Base-by-base conservation (phyloP, 2,329 filamentous ascomycete species). In the Diaporthe sp. region DNA sequence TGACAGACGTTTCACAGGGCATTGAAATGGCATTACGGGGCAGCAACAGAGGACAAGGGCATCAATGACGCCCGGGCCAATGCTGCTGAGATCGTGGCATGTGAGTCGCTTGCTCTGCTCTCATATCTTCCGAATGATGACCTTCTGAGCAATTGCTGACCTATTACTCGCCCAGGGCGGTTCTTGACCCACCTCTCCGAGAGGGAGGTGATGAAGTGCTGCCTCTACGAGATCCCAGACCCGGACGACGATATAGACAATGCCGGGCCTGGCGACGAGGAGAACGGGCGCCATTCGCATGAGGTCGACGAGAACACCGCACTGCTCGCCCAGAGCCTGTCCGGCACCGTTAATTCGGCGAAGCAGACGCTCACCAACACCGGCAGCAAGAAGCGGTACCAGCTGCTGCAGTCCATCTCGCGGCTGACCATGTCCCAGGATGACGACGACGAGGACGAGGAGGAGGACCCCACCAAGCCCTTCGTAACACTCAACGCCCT, bases 401-500 rank as follows among this genome's bases (percentile, higher is more conserved):
- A 87, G 78, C 82, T 91, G 19, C 80, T 91, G 35, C 85, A 86
- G 73, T 90, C 90, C 22, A 85, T 92, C 54, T 89, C 89, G 2
- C 86, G 87, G 47, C 84, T 92, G 70, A 90, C 88, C 38, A 86
- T 86, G 82, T 82, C 85, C 15, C 81, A 82, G 55, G 84, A 85
- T 64, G 69, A 72, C 9, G 83, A 84, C 28, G 76, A 81, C 8
- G 80, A 86, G 4, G 87, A 89, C 5, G 84, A 86, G 7, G 87
- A 89, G 15, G 87, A 90, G 10, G 90, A 94, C 67, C 91, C 93
- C 38, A 93, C 93, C 0, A 89, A 90, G 0, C 90, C 92, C 1
- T 97, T 97, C 81, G 91, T 92, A 47, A 92, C 93, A 25, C 87
- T 98, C 64, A 98, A 97, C 81, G 95, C 95, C 2, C 87, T 98